Evolutionary conservation across 345 rosid species (phyloP), one percentile per base, ranked within the genome.

Genomic region (Salix caprea): DNA sequence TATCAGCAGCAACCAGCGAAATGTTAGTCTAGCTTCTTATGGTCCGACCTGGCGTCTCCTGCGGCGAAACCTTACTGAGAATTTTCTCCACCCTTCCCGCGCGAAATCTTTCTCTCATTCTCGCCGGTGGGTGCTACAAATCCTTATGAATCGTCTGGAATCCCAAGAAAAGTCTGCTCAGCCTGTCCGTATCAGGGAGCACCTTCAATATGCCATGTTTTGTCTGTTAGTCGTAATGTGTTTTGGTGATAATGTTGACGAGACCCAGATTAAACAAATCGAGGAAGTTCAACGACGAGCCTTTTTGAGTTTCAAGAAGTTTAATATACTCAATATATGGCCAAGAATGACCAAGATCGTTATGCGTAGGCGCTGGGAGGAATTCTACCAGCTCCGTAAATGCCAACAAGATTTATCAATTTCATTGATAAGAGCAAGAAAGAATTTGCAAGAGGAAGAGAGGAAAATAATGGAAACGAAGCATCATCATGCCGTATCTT

Each of bases 361-460:
- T 60, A 65, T 71, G 32, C 62, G 39, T 14, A 50, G 44, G 5
- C 12, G 71, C 4, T 77, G 80, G 75, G 50, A 62, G 26, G 68
- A 77, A 5, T 23, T 77, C 7, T 11, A 28, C 6, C 61, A 77
- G 23, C 26, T 71, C 30, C 71, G 65, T 26, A 10, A 24, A 4
- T 34, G 36, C 23, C 48, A 44, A 50, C 75, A 77, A 60, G 52
- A 26, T 46, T 46, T 50, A 15, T 32, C 71, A n/a, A 50, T 77
- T n/a, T 65, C 80, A 21, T 69, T 77, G 21, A 77, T 77, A 21
- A 70, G 26, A 44, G 26, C 69, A 2, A 26, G 75, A 32, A 44
- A 15, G n/a, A 64, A 34, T 12, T 21, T 26, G 16, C 36, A 36
- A 15, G 48, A 34, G 21, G 46, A 36, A 13, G 65, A 50, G 36